Percentiles rank a stretch among this genome's conserved stretches.
phyloP scores from a whole-genome alignment of 345 rosid genomes.

The Punica granatum region DNA sequence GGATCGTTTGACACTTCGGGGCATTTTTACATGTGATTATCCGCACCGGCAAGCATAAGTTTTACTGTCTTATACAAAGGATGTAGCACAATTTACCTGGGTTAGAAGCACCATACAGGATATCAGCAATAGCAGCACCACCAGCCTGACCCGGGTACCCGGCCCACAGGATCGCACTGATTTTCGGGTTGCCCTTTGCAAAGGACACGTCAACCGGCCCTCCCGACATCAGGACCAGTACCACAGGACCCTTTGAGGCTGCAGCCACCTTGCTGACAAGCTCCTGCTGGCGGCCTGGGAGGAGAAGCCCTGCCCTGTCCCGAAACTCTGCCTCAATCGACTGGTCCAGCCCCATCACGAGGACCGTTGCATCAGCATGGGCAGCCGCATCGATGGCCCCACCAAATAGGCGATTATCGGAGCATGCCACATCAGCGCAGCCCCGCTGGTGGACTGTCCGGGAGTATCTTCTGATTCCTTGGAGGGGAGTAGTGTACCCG shows the following conservation, averaged over 20 bases:
- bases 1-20: too few relatives aligned
- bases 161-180: conserved; percentile 74
- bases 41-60: too few relatives aligned
- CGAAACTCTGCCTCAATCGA: conserved; percentile 69
- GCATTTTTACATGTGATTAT: too few relatives aligned
- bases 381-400: conserved; percentile 47
- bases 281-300: conserved; percentile 76
- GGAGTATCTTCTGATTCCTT: conserved; percentile 51
- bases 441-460: conserved; percentile 45
- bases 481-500: conserved; percentile 59
- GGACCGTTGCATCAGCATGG: conserved; percentile 55
- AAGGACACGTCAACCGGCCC: conserved; percentile 81
- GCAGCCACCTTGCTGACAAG: conserved; percentile 47
- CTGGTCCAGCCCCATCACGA: conserved; percentile 91
- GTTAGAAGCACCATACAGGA: conserved; percentile 59
- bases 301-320: conserved; percentile 57
- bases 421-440: conserved; percentile 61
- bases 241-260: conserved; percentile 58
- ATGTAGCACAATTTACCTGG: conserved; percentile 34
- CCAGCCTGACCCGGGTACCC: conserved; percentile 97
- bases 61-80: too few relatives aligned
- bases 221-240: conserved; percentile 70
- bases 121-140: conserved; percentile 77
- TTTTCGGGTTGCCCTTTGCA: conserved; percentile 39
- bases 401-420: conserved; percentile 34